phyloP scores from a whole-genome alignment of 1,139 yeast genomes.

The Candida frijolesensis region DNA sequence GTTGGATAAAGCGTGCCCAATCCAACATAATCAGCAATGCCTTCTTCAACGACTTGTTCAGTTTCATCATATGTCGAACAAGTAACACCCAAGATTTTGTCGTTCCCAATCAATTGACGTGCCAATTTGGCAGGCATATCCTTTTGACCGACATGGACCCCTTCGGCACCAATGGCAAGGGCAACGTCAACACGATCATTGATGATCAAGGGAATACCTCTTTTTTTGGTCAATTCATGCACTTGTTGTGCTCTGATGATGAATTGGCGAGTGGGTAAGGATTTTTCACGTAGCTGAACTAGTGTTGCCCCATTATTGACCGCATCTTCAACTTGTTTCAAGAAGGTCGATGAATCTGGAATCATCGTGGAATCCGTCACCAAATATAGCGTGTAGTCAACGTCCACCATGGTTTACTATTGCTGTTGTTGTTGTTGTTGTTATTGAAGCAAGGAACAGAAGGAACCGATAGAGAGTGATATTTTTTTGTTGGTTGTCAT shows the following conservation, averaged over 20 bases:
- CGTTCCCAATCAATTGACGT: conserved; percentile 65
- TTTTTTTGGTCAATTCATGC: conserved; percentile 59
- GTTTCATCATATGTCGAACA: conserved; percentile 65
- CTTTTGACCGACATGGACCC: conserved; percentile 92
- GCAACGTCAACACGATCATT: conserved; percentile 92
- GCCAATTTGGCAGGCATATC: conserved; percentile 73
- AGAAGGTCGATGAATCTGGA: conserved; percentile 62
- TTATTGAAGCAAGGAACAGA: neutral
- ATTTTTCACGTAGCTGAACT: conserved; percentile 84
- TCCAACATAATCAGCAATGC: conserved; percentile 78
- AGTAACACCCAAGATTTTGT: conserved; percentile 80
- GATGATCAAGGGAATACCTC: conserved; percentile 75
- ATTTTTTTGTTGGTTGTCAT: neutral
- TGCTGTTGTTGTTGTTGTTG: neutral
- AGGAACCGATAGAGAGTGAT: neutral
- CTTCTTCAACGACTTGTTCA: conserved; percentile 52
- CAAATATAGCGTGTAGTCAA: conserved; percentile 68
- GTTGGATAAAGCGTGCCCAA: conserved; percentile 84
- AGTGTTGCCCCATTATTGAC: conserved; percentile 74
- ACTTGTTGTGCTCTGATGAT: conserved; percentile 61
- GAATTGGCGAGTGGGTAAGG: conserved; percentile 68
- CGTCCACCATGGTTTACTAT: neutral
- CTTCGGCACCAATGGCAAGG: conserved; percentile 86
- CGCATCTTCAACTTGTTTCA: conserved; percentile 62
- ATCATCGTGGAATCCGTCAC: conserved; percentile 84